phyloP scores from a whole-genome alignment of 805 yeast species.

The Ogataea methanolica region DNA sequence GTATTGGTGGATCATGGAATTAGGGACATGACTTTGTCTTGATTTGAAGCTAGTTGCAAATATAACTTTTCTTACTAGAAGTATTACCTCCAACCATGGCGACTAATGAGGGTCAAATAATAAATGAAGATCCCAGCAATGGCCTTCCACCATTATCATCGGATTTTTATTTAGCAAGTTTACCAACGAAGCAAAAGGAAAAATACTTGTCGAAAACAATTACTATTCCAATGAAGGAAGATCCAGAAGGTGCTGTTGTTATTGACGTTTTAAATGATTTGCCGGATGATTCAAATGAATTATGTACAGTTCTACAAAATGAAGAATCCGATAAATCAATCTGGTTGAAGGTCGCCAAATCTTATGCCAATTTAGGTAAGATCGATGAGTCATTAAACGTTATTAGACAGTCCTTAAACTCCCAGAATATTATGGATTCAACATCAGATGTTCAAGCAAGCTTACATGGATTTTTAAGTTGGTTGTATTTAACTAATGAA shows the following conservation, averaged over 20 bases:
- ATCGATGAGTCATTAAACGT: slow-evolving; percentile 61
- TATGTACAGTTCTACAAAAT: slow-evolving; percentile 70
- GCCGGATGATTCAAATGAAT: slow-evolving; percentile 85
- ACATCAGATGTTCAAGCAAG: slow-evolving; percentile 40
- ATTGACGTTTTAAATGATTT: slow-evolving; percentile 76
- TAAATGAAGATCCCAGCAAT: too few species aligned
- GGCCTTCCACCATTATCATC: slow-evolving; percentile 15
- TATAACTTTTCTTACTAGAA: too few species aligned
- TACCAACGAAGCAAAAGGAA: slow-evolving; percentile 20
- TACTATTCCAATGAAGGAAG: slow-evolving; percentile 65
- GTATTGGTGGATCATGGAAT: too few species aligned
- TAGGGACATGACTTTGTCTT: too few species aligned
- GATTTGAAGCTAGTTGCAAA: too few species aligned
- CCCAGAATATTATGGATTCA: slow-evolving; percentile 28
- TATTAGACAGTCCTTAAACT: slow-evolving; percentile 52
- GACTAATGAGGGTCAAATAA: too few species aligned
- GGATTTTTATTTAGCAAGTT: slow-evolving; percentile 21
- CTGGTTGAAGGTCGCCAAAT: slow-evolving; percentile 83
- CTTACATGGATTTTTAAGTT: slow-evolving; percentile 60
- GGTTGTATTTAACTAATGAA: slow-evolving; percentile 57
- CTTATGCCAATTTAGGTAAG: slow-evolving; percentile 63
- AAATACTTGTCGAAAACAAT: slow-evolving; percentile 22
- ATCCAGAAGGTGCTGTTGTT: slow-evolving; percentile 74
- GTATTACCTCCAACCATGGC: too few species aligned
- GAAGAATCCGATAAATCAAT: slow-evolving; percentile 72